Evolutionary conservation across 2,329 filamentous ascomycete species (phyloP), one percentile per base, ranked within the genome.

Genomic region (Bisporella sp.): DNA sequence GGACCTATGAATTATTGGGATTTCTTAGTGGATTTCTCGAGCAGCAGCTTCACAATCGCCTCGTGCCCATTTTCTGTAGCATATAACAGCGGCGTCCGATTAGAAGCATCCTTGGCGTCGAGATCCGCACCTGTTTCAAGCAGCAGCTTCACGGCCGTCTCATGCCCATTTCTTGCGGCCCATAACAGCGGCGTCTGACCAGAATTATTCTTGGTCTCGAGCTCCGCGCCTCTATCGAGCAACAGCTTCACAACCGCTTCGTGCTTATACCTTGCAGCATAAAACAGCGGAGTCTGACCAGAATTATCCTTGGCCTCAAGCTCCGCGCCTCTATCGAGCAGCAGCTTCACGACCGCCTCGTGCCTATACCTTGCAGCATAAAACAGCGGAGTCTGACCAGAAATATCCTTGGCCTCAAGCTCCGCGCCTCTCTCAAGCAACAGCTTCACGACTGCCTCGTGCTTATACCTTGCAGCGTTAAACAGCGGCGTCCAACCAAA

Each of bases 1-100:
- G 21, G 21, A 21, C 21, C 21, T 2, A 21, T 21, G 21, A 21
- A 21, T 21, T 21, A 21, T 21, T 21, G 21, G 21, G 21, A 21
- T 21, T 21, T 21, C 21, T 21, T 2, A 21, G 21, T 21, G 21
- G 21, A 21, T 21, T 21, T 21, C 21, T 52, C 32, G 3, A 52
- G 6, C 12, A 53, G 33, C 12, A 53, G 33, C 37, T 31, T 21
- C 6, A 48, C 45, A 4, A 54, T 32, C 5, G 35, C 33, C 29
- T 51, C 33, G n/a, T 54, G 43, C 13, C 51, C 48, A 4, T 31
- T 41, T 4, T 37, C 31, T 13, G 50, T 40, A 31, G 50, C 50
- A 31, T 6, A 29, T 29, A 35, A 33, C n/a, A 53, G 31, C 11
- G 50, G 32, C 35, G 50, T 50, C 33, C 42, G 30, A 8, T 43